These are phyloP conservation scores for Fusarium stilboides DNA, from an alignment of 2,329 filamentous ascomycete species.

Conservation along the genomic window DNA sequence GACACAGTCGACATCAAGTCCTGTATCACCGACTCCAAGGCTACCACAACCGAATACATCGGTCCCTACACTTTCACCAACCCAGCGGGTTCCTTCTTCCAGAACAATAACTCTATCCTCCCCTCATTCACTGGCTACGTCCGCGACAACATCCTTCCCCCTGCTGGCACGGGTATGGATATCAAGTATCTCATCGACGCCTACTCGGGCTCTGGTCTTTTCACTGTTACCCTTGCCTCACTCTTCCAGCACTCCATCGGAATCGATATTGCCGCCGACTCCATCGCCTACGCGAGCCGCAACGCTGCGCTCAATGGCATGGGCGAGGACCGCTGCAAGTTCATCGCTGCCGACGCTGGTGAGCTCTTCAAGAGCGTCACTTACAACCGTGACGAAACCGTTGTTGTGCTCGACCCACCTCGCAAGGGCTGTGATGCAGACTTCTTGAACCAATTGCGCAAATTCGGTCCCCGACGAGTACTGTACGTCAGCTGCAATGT, in stretches of 20 bases:
- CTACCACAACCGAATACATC: constrained; percentile 88
- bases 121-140: constrained; percentile 89
- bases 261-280: constrained; percentile 88
- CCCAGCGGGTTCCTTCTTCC: constrained; percentile 95
- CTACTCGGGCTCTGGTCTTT: constrained; percentile 96
- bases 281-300: constrained; percentile 81
- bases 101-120: constrained; percentile 99
- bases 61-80: constrained; percentile 89
- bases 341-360: constrained; percentile 90
- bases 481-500: constrained; percentile 99
- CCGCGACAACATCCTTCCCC: constrained; percentile 80
- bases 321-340: constrained; percentile 76
- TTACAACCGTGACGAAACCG: constrained; percentile 85
- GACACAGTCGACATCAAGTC: constrained; percentile 83
- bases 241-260: constrained; percentile 89
- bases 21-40: constrained; percentile 90
- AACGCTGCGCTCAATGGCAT: constrained; percentile 87
- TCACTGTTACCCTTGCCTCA: constrained; percentile 91
- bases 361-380: constrained; percentile 83
- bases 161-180: constrained; percentile 51
- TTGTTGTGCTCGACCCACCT: constrained; percentile 96
- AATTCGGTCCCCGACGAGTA: constrained; percentile 82
- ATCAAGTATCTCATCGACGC: constrained; percentile 96
- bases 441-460: constrained; percentile 86
- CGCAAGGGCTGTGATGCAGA: constrained; percentile 92